Conservation (phyloP, 371 early-diverging fungal species). For the Haplosporangium sp. region DNA sequence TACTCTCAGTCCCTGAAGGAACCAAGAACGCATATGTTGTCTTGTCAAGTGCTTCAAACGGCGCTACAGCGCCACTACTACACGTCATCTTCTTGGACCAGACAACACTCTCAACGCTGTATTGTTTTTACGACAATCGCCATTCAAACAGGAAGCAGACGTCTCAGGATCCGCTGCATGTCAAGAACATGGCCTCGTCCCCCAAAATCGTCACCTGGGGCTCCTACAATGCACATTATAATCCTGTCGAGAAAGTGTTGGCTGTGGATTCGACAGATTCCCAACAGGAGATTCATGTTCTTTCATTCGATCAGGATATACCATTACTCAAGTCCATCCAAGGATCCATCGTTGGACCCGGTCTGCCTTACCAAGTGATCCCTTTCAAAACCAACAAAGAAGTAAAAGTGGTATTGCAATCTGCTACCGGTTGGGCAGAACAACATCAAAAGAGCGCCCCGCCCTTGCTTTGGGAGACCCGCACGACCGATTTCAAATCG, state of each 20-base stretch:
- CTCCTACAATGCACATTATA: conserved; percentile 47
- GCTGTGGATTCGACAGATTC: conserved; percentile 36
- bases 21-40: conserved; percentile 22
- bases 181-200: conserved; percentile 8
- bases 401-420: not conserved
- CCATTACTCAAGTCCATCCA: not conserved
- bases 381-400: conserved; percentile 10
- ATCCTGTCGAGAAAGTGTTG: conserved; percentile 24
- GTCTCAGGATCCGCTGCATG: not conserved
- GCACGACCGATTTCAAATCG: conserved; percentile 56
- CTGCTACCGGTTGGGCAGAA: conserved; percentile 13
- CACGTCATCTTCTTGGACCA: conserved; percentile 42
- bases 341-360: conserved; percentile 22
- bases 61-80: conserved; percentile 1
- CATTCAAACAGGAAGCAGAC: not conserved
- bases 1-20: conserved; percentile 33
- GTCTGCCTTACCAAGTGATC: conserved; percentile 7
- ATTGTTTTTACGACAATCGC: conserved; percentile 40
- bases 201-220: conserved; percentile 60
- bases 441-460: conserved; percentile 7
- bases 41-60: conserved; percentile 9
- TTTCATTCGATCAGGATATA: conserved; percentile 18
- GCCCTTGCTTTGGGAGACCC: conserved; percentile 32
- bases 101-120: conserved; percentile 27
- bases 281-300: conserved; percentile 21